phyloP scores from a whole-genome alignment of 2,329 filamentous ascomycete species.

The Teratosphaeria pseudoeucalypti region DNA sequence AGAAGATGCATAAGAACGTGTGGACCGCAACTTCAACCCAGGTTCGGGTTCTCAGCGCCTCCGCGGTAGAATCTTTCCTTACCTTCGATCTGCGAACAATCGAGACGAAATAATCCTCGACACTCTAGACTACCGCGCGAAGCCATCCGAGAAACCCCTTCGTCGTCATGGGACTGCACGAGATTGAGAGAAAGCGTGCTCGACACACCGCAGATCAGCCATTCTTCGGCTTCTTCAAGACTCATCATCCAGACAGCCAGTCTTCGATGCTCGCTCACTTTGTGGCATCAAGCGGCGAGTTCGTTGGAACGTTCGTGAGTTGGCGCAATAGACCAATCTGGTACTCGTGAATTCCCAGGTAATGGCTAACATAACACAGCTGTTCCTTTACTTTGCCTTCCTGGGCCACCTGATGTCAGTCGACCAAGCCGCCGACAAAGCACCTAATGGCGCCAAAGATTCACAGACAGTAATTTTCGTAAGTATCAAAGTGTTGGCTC shows the following conservation, averaged over 20 bases:
- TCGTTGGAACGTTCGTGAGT: not conserved
- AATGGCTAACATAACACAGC: not conserved
- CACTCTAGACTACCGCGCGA: not conserved
- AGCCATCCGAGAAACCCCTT: not conserved
- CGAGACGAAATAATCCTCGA: not conserved
- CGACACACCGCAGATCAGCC: not conserved
- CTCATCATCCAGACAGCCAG: not conserved
- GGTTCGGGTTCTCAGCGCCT: not conserved
- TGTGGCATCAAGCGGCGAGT: not conserved
- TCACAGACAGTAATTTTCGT: constrained; percentile 17
- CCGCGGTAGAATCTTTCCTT: not conserved
- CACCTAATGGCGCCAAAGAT: constrained; percentile 10
- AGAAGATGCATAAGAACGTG: not conserved
- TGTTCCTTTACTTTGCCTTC: constrained; percentile 26
- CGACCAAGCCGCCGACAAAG: constrained; percentile 8
- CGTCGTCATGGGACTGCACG: not conserved
- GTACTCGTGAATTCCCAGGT: not conserved
- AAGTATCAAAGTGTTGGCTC: not conserved
- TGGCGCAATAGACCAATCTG: not conserved
- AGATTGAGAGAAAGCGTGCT: not conserved
- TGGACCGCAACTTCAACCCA: not conserved
- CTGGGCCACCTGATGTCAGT: constrained; percentile 17
- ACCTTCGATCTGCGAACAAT: no score
- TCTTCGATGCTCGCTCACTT: not conserved
- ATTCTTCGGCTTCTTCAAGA: not conserved